phyloP scores from a whole-genome alignment of 352 stramenopile genomes.

The Globisporangium okanoganense region DNA sequence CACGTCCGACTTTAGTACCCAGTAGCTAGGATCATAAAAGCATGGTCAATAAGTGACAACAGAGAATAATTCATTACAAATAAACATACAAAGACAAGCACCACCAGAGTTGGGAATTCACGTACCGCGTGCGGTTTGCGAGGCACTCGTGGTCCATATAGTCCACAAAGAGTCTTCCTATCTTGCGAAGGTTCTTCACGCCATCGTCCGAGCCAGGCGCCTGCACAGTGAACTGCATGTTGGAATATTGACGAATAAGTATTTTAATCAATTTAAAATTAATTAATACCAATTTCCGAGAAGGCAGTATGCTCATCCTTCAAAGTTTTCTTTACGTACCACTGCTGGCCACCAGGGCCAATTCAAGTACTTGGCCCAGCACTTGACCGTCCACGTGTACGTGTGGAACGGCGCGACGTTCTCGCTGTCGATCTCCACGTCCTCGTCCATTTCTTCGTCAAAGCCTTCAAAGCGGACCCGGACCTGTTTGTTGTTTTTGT shows the following conservation, averaged over 20 bases:
- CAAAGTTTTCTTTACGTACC: constrained; percentile 14
- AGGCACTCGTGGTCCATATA: constrained; percentile 40
- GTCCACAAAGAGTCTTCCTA: constrained; percentile 42
- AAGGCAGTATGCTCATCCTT: background rate
- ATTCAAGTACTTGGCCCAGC: constrained; percentile 72
- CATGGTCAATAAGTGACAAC: background rate
- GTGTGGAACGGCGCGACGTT: constrained; percentile 62
- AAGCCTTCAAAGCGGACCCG: constrained; percentile 59
- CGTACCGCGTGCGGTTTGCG: constrained; percentile 20
- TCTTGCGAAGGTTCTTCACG: constrained; percentile 22
- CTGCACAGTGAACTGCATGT: constrained; percentile 49
- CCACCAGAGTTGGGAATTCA: constrained; percentile 13
- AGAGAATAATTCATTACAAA: background rate
- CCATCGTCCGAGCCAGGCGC: constrained; percentile 34
- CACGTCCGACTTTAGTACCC: constrained; percentile 31
- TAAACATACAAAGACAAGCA: background rate
- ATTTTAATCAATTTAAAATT: no score
- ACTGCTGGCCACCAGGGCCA: constrained; percentile 64
- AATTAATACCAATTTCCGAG: no score
- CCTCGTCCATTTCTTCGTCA: constrained; percentile 40
- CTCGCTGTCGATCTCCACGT: constrained; percentile 43
- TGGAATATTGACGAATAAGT: no score
- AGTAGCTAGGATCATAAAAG: constrained; percentile 27
- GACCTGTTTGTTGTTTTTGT: no score
- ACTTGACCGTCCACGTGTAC: constrained; percentile 68